A percentile compares a stretch with the other conserved stretches of the same genome.
Conservation (phyloP, 495 filamentous ascomycete species). For the Penicillium pulvis region DNA sequence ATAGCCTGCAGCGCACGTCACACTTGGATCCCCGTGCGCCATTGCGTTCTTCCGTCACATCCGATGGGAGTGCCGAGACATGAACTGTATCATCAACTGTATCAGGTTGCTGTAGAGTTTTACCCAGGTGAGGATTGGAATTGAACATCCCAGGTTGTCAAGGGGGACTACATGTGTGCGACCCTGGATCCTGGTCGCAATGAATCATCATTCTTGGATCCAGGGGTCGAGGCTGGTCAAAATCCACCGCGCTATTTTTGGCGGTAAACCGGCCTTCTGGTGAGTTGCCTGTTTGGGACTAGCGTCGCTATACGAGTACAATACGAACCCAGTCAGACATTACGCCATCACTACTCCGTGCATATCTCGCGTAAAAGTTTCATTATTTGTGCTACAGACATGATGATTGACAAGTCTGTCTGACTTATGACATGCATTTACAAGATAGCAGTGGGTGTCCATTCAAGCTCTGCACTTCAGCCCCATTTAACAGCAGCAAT, state of each 20-base stretch:
- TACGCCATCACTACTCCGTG: background rate
- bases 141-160: background rate
- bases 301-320: background rate
- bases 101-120: background rate
- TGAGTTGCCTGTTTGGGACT: background rate
- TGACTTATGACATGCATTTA: background rate
- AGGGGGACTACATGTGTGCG: background rate
- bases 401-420: background rate
- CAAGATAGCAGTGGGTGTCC: background rate
- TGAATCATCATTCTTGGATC: background rate
- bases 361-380: background rate
- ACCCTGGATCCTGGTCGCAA: background rate
- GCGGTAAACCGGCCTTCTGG: constrained; percentile 1
- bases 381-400: background rate
- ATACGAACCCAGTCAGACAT: background rate
- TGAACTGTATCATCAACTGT: background rate
- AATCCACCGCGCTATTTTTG: constrained; percentile 6
- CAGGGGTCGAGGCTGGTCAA: constrained; percentile 1
- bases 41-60: constrained; percentile 21
- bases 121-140: background rate
- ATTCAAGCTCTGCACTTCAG: constrained; percentile 7
- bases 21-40: constrained; percentile 20
- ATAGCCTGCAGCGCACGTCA: constrained; percentile 20
- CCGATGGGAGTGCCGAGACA: constrained; percentile 15
- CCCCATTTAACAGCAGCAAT: background rate